These are phyloP conservation scores for Escallonia herrerae DNA, from an alignment of 129 eudicot genomes.

Conservation along the genomic window DNA sequence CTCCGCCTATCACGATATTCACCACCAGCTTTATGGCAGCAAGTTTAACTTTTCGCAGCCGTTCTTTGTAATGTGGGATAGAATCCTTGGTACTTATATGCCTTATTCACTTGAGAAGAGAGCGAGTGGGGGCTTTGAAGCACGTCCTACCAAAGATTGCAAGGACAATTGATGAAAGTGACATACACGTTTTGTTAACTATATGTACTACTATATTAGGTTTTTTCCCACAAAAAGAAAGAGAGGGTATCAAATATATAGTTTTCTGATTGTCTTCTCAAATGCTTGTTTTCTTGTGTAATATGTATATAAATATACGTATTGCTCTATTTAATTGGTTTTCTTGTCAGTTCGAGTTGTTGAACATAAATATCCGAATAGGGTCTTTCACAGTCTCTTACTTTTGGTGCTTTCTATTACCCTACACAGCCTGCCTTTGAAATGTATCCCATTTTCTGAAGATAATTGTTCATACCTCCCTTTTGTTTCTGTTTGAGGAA, in stretches of 20 bases:
- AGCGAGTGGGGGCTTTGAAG: conserved; percentile 75
- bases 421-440: no score
- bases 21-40: conserved; percentile 86
- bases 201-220: conserved; percentile 26
- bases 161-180: conserved; percentile 41
- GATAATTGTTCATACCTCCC: no score
- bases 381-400: not conserved
- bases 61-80: conserved; percentile 82
- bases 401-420: not conserved
- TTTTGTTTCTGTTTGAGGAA: no score
- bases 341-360: conserved; percentile 2
- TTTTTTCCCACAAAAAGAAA: not conserved
- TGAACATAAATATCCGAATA: not conserved
- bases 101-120: conserved; percentile 67
- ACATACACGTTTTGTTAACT: conserved; percentile 9
- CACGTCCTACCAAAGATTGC: conserved; percentile 61
- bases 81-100: conserved; percentile 79
- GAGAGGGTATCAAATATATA: not conserved
- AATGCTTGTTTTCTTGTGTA: conserved; percentile 15
- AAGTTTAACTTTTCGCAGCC: conserved; percentile 92
- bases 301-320: conserved; percentile 21
- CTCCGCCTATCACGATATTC: conserved; percentile 90
- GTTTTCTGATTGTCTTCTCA: conserved; percentile 11
- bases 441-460: no score
- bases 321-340: conserved; percentile 5